Evolutionary conservation across 2,329 filamentous ascomycete species (phyloP).

Genomic region (Endocalyx cinctus): DNA sequence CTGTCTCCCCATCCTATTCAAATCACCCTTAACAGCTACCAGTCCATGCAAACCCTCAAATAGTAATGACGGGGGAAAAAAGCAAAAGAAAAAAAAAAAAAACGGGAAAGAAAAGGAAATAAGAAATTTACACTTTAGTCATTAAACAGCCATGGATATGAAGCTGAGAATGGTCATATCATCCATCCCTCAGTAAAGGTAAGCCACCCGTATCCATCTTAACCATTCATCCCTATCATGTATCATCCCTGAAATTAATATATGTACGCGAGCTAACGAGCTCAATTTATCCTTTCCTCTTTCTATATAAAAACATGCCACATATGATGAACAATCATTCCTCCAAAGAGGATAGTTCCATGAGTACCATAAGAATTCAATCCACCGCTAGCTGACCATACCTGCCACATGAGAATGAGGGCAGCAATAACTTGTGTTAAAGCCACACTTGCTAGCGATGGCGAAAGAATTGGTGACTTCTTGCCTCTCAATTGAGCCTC

Average conservation of each 20-base stretch:
- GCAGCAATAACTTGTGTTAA: slow-evolving; percentile 19
- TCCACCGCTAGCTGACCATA: slow-evolving; percentile 20
- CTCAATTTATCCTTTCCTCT: not conserved
- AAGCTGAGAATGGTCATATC: too few relatives aligned
- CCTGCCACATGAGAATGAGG: slow-evolving; percentile 21
- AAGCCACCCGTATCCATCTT: too few relatives aligned
- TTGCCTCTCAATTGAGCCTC: slow-evolving; percentile 19
- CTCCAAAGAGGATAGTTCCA: slow-evolving; percentile 24
- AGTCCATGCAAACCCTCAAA: not conserved
- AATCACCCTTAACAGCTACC: too few relatives aligned
- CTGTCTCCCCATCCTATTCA: too few relatives aligned
- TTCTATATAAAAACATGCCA: slow-evolving; percentile 24
- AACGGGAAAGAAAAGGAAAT: not conserved
- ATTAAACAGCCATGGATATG: too few relatives aligned
- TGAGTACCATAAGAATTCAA: slow-evolving; percentile 15
- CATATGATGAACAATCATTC: slow-evolving; percentile 24
- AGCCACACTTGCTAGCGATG: slow-evolving; percentile 24
- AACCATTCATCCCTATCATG: too few relatives aligned
- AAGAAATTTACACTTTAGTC: too few relatives aligned
- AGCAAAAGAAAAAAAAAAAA: not conserved
- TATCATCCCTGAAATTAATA: too few relatives aligned
- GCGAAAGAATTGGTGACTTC: slow-evolving; percentile 15
- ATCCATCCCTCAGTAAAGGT: too few relatives aligned
- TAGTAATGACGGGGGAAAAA: not conserved
- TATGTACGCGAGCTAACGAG: not conserved